Evolutionary conservation across 495 filamentous ascomycete species (phyloP), one percentile per base, ranked within the genome.

Genomic region (Hypoxylon trugodes): DNA sequence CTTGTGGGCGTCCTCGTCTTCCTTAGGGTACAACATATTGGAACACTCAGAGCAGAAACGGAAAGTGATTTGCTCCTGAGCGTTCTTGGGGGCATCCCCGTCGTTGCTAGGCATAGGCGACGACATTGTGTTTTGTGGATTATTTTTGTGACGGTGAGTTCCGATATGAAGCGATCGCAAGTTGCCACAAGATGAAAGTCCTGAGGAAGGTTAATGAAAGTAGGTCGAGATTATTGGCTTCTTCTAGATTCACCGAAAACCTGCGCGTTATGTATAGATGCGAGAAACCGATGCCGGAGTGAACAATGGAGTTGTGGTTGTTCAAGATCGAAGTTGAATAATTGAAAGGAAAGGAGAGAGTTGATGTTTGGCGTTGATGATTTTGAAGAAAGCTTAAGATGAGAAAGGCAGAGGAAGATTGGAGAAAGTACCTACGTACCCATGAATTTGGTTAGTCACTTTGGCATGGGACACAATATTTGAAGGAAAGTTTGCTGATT

Each of bases 11-110:
- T 79, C 74, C 48, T 82, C 81, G 74, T 97, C 92, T 80, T 99
- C 95, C 75, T 94, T 93, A 10, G 95, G 95, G 74, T 97, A 98
- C 48, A 99, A 82, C 86, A 99, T 89, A 83, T 99, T 99, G 68
- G 91, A 95, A 78, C 95, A 98, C 82, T 98, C 95, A 55, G 90
- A 89, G 79, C 95, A 98, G 84, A 98, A 98, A 59, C 89, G 87
- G 81, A 98, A 98, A 28, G 91, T 90, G 71, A 97, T 90, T 74
- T 93, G 92, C 71, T 93, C 90, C 52, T 78, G 76, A 28, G 73
- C 81, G 76, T 79, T 81, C 73, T 85, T 87, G 65, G 59, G 57
- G 26, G 84, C 81, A 47, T 79, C 81, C 68, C 75, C 79, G 33
- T 57, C 68, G 24, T 79, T 73, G 64, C 83, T 82, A 16, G 88